phyloP scores from a whole-genome alignment of 2,329 filamentous ascomycete species.

The Achaetomium macrosporum region DNA sequence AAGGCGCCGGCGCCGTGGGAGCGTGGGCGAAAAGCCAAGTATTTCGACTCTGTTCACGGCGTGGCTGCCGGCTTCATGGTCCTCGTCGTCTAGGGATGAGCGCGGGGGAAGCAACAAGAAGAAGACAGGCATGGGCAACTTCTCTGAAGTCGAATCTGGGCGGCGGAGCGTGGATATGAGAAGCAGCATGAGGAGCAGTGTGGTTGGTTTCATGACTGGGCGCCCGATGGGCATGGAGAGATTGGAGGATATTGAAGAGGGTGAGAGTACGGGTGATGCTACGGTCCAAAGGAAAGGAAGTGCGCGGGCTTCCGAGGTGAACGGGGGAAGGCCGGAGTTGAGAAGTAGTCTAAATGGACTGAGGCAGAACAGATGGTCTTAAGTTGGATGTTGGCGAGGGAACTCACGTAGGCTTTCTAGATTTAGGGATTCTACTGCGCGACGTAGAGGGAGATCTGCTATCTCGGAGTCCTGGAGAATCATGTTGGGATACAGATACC shows the following conservation, averaged over 20 bases:
- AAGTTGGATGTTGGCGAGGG: no score
- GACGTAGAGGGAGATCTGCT: neutral
- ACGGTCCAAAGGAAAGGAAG: neutral
- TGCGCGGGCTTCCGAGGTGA: constrained; percentile 14
- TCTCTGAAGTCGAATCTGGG: constrained; percentile 18
- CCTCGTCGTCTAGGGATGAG: neutral
- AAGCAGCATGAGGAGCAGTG: constrained; percentile 18
- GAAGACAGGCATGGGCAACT: constrained; percentile 20
- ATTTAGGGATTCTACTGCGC: neutral
- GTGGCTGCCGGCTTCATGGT: constrained; percentile 14
- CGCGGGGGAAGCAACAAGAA: neutral
- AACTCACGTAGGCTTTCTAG: neutral
- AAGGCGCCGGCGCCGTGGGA: constrained; percentile 25
- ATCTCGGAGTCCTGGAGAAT: neutral
- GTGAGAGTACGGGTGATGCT: neutral
- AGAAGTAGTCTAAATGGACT: constrained; percentile 29
- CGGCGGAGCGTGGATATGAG: neutral
- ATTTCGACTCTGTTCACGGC: constrained; percentile 15
- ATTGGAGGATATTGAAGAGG: constrained; percentile 25
- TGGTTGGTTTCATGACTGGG: constrained; percentile 18
- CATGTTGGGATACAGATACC: neutral
- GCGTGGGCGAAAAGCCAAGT: neutral
- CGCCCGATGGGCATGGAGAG: constrained; percentile 23
- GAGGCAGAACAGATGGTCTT: constrained; percentile 27
- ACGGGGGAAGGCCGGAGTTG: constrained; percentile 20